Percentiles rank a stretch among this genome's conserved stretches.
These are phyloP conservation scores for Murraya koenigii DNA, from an alignment of 345 rosid genomes.

Conservation along the genomic window DNA sequence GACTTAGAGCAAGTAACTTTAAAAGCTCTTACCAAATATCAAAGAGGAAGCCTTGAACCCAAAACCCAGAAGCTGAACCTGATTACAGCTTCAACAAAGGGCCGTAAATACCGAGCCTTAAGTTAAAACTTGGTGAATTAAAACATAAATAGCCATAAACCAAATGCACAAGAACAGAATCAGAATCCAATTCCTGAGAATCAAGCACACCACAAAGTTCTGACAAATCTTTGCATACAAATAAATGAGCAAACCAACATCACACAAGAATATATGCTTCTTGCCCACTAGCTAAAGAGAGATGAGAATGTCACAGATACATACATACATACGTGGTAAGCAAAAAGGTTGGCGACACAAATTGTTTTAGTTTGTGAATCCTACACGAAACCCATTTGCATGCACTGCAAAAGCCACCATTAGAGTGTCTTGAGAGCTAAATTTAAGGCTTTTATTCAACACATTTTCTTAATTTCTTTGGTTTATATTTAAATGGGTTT, in stretches of 20 bases:
- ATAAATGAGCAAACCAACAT: not conserved
- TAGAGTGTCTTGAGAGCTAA: not conserved
- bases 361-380: conserved; percentile 36
- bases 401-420: not conserved
- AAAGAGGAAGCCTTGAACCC: not conserved
- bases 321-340: conserved; percentile 25
- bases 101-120: not conserved
- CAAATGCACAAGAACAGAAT: conserved; percentile 14
- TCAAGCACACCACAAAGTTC: not conserved
- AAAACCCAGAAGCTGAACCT: not conserved
- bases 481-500: not conserved
- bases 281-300: not conserved
- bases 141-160: conserved; percentile 19
- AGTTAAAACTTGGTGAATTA: conserved; percentile 15
- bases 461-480: not conserved
- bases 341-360: conserved; percentile 19
- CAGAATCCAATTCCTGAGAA: conserved; percentile 44
- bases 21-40: conserved; percentile 7
- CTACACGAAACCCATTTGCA: conserved; percentile 37
- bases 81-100: conserved; percentile 11
- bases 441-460: not conserved
- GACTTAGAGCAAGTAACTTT: not conserved
- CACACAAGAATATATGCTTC: conserved; percentile 21
- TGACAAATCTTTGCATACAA: not conserved
- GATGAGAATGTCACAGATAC: not conserved